Evolutionary conservation across 306 rosid genomes (phyloP), one percentile per base, ranked within the genome.

Genomic region (Prosopis cineraria): DNA sequence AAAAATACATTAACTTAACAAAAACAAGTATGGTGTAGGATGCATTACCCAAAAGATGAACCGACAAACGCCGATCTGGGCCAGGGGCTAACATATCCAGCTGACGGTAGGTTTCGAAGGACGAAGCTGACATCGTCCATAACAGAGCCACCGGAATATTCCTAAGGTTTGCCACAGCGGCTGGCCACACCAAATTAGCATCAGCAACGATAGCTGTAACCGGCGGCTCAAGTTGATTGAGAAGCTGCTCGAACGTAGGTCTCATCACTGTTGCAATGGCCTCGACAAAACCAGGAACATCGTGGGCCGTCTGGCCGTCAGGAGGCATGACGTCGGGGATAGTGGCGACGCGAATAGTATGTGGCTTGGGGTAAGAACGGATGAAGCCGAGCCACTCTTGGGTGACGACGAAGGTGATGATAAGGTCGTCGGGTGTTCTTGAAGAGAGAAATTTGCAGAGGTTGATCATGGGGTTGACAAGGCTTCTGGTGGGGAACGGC

Each of bases 391-490:
- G 79, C 91, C 93, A 89, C 58, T 89, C 91, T 41, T 89, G 63
- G 3, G 91, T 89, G 74, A 87, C 56, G 25, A 85, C 84, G 41
- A 87, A 71, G 25, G 91, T 87, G 79, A 89, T 64, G 39, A 87
- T 79, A 6, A 83, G 60, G 1, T 76, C 20, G 5, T 62, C 13
- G 37, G 65, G 76, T 14, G 4, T 71, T 50, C 58, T 67, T 1
- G 83, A 87, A 20, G 77, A 31, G 4, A 87, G 78, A n/a, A 75
- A 47, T 30, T 86, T 89, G 86, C 91, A 91, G 53, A 91, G 78
- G 77, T 66, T 89, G 87, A 91, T 87, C 86, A 89, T 86, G 25
- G 92, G 90, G 85, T 88, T 88, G 70, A 88, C 63, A 74, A 84
- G 92, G 41, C 92, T 85, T 27, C 90, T 43, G 25, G 85, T 87